Percentiles rank a stretch among this genome's conserved stretches.
phyloP scores from a whole-genome alignment of 1,284 basidiomycete genomes.

The Athelia psychrophila region DNA sequence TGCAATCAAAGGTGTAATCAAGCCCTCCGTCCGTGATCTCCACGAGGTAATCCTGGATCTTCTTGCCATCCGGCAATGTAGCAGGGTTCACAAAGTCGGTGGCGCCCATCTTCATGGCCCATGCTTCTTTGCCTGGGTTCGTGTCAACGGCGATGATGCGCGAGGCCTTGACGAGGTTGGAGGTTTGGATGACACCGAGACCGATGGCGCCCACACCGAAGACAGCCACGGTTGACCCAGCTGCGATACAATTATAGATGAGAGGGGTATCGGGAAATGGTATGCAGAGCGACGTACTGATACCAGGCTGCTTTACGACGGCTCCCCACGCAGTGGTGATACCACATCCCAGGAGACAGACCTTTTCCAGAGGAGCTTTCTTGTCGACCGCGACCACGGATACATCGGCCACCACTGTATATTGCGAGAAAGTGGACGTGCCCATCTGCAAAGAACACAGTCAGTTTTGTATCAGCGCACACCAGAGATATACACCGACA shows the following conservation, averaged over 20 bases:
- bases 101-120: constrained; percentile 96
- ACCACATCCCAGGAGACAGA: constrained; percentile 93
- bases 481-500: constrained; percentile 42
- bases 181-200: constrained; percentile 87
- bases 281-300: constrained; percentile 49
- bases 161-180: constrained; percentile 75
- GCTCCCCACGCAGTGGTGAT: constrained; percentile 98
- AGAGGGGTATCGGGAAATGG: background rate
- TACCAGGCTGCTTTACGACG: constrained; percentile 77
- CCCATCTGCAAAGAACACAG: constrained; percentile 87
- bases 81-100: constrained; percentile 93
- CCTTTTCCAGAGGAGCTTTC: constrained; percentile 88
- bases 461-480: constrained; percentile 6
- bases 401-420: constrained; percentile 97
- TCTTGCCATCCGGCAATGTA: constrained; percentile 72
- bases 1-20: constrained; percentile 97
- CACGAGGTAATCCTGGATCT: constrained; percentile 87
- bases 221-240: constrained; percentile 86
- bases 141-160: constrained; percentile 94
- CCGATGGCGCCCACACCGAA: constrained; percentile 98
- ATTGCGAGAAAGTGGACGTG: constrained; percentile 97
- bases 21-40: constrained; percentile 96
- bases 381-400: constrained; percentile 91
- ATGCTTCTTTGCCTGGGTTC: constrained; percentile 82
- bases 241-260: constrained; percentile 34